Percentiles rank a stretch among this genome's conserved stretches.
Evolutionary conservation across 345 rosid species (phyloP).

Genomic region (Combretum micranthum): DNA sequence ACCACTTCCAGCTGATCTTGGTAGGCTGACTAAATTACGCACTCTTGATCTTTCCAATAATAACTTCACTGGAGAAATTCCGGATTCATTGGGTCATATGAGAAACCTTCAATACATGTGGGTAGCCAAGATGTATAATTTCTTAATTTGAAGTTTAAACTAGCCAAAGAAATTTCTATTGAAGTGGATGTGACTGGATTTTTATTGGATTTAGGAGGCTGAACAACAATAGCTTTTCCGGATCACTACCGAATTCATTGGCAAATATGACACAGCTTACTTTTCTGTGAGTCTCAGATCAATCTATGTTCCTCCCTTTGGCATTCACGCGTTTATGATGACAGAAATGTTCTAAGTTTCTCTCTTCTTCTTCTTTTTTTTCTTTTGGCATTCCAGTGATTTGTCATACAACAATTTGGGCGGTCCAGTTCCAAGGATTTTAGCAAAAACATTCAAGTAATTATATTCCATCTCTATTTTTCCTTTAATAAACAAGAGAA

Average conservation of each 20-base stretch:
- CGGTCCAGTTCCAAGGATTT: slow-evolving; percentile 78
- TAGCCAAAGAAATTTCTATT: too few relatives aligned
- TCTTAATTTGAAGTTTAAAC: background rate
- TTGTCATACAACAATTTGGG: slow-evolving; percentile 91
- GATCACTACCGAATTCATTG: slow-evolving; percentile 56
- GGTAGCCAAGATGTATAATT: slow-evolving; percentile 16
- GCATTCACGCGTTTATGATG: background rate
- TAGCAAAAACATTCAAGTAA: slow-evolving; percentile 91
- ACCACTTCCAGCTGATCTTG: slow-evolving; percentile 62
- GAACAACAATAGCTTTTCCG: slow-evolving; percentile 82
- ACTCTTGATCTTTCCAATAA: slow-evolving; percentile 92
- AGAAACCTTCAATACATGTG: slow-evolving; percentile 79
- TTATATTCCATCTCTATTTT: slow-evolving; percentile 7
- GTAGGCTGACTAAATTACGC: slow-evolving; percentile 62
- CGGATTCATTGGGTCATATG: slow-evolving; percentile 54
- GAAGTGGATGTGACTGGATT: background rate
- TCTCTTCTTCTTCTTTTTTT: too few relatives aligned
- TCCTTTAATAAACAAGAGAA: slow-evolving; percentile 8
- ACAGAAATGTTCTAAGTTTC: slow-evolving; percentile 1
- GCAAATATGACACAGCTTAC: slow-evolving; percentile 86
- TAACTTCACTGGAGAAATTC: slow-evolving; percentile 61
- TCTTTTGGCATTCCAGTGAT: slow-evolving; percentile 69
- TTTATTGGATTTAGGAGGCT: slow-evolving; percentile 59
- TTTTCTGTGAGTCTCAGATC: slow-evolving; percentile 55
- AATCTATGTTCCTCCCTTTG: slow-evolving; percentile 2